A percentile compares a stretch with the other conserved stretches of the same genome.
Evolutionary conservation across 2,329 filamentous ascomycete genomes (phyloP).

Genomic region (Ophiostoma montium): DNA sequence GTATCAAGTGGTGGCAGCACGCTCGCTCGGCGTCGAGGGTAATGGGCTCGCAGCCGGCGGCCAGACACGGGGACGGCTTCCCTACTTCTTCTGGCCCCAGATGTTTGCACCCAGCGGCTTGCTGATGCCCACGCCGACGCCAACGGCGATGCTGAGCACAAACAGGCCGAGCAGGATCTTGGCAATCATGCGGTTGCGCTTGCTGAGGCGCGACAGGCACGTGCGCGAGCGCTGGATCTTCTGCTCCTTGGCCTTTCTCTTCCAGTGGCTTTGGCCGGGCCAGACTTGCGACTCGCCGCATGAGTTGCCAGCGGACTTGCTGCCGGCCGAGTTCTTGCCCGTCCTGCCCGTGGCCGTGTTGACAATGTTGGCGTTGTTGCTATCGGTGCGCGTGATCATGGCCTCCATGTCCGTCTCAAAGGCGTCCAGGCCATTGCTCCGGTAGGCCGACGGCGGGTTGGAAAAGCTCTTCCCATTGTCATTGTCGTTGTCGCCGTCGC

Average conservation of each 20-base stretch:
- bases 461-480: conserved; percentile 18
- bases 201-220: conserved; percentile 38
- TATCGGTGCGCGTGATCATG: conserved; percentile 24
- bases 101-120: conserved; percentile 45
- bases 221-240: conserved; percentile 38
- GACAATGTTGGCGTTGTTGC: neutral
- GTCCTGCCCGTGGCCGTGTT: conserved; percentile 21
- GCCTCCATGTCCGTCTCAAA: conserved; percentile 47
- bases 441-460: conserved; percentile 28
- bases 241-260: conserved; percentile 41
- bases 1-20: too few relatives aligned
- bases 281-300: conserved; percentile 40
- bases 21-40: too few relatives aligned
- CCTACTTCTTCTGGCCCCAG: conserved; percentile 23
- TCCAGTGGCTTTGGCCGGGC: conserved; percentile 47
- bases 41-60: too few relatives aligned
- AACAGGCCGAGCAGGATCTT: conserved; percentile 40
- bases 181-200: conserved; percentile 36
- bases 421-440: conserved; percentile 24
- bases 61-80: too few relatives aligned
- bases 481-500: conserved; percentile 8
- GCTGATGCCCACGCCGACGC: conserved; percentile 45
- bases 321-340: neutral
- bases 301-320: neutral
- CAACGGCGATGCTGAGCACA: conserved; percentile 38